phyloP scores from a whole-genome alignment of 441 rosid species.

The Metrosideros polymorpha region DNA sequence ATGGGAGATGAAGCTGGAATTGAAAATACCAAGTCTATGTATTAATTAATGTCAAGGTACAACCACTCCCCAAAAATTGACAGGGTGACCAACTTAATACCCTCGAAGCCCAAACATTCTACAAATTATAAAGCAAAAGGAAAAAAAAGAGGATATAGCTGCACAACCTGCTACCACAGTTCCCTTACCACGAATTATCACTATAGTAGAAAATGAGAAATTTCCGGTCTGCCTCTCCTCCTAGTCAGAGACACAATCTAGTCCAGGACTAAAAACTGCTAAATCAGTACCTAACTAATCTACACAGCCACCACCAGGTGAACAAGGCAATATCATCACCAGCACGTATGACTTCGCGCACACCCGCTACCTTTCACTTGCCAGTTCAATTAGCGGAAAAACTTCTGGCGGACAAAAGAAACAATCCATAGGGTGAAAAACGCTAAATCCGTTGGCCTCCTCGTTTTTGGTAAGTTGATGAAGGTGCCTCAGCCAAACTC shows the following conservation, averaged over 20 bases:
- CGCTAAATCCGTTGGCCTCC: constrained; percentile 17
- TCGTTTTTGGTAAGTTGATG: constrained; percentile 11
- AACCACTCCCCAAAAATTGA: background rate
- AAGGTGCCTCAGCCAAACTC: constrained; percentile 13
- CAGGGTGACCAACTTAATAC: background rate
- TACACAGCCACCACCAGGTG: constrained; percentile 25
- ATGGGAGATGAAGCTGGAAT: background rate
- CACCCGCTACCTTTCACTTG: constrained; percentile 3
- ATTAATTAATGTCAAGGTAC: background rate
- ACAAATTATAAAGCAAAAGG: background rate
- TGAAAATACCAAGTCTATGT: background rate
- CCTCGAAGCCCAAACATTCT: constrained; percentile 3
- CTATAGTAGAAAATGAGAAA: constrained; percentile 27
- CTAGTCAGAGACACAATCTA: constrained; percentile 16
- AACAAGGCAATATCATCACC: constrained; percentile 1
- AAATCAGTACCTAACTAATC: constrained; percentile 46
- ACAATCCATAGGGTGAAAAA: constrained; percentile 13
- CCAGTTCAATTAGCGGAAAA: constrained; percentile 15
- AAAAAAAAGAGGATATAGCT: constrained; percentile 8
- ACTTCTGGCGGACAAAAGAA: constrained; percentile 1
- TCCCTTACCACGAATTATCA: constrained; percentile 14
- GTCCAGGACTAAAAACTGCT: constrained; percentile 23
- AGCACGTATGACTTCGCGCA: constrained; percentile 6
- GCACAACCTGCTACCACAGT: constrained; percentile 23
- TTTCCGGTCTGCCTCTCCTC: constrained; percentile 26